Conservation (phyloP, 2,329 filamentous ascomycete species). For the Pestalotiopsis sp. region DNA sequence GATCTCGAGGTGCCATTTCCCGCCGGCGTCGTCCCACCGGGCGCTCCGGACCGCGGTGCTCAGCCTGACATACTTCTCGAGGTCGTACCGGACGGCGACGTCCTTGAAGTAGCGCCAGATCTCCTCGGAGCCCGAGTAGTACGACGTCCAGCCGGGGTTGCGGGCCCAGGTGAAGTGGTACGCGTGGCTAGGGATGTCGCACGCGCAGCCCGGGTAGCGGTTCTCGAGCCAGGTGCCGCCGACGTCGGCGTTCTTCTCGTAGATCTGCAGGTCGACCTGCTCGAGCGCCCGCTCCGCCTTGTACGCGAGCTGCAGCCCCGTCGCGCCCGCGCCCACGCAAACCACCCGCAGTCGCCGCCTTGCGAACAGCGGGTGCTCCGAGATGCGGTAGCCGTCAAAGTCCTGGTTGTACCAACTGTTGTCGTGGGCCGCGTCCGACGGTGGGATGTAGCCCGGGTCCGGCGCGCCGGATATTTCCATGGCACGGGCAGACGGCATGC, state of each 20-base stretch:
- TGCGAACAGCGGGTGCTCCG: not conserved
- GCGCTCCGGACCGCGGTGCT: not conserved
- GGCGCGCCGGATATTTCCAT: not conserved
- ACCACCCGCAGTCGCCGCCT: not conserved
- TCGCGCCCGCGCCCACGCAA: slow-evolving; percentile 1
- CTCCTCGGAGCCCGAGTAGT: not conserved
- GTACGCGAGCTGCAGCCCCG: not conserved
- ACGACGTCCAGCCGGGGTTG: not conserved
- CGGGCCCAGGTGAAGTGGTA: slow-evolving; percentile 2
- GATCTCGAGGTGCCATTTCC: not conserved
- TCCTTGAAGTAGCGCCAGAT: slow-evolving; percentile 3
- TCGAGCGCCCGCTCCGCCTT: not conserved
- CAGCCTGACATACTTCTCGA: not conserved
- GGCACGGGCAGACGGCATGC: not conserved
- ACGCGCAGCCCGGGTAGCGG: not conserved
- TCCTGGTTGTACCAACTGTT: slow-evolving; percentile 4
- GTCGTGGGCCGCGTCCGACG: not conserved
- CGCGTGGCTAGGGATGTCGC: slow-evolving; percentile 3
- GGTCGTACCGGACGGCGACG: not conserved
- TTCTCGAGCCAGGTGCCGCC: slow-evolving; percentile 8
- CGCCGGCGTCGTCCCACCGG: not conserved
- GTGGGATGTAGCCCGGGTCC: not conserved
- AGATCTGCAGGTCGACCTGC: not conserved
- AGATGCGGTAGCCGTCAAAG: slow-evolving; percentile 1
- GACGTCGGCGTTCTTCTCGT: slow-evolving; percentile 6